Evolutionary conservation across 108 stramenopile species (phyloP).

Genomic region (Pseudonitzschia multistriata): DNA sequence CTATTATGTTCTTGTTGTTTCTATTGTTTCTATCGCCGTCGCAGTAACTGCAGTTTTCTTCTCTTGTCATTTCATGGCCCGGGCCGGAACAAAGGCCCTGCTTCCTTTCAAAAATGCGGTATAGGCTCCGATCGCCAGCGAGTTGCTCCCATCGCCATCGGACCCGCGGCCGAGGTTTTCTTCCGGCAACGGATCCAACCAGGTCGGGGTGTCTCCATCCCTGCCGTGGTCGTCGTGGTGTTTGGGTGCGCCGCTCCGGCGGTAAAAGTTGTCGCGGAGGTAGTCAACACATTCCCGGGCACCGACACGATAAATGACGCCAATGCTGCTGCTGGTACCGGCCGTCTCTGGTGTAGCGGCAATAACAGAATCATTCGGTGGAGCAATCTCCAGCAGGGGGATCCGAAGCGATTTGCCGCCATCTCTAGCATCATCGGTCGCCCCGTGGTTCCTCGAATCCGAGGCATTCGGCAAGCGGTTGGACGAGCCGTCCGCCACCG

Average conservation of each 20-base stretch:
- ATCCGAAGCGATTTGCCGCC: not conserved
- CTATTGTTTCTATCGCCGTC: not conserved
- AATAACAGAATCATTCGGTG: not conserved
- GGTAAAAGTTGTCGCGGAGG: not conserved
- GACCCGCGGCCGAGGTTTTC: not conserved
- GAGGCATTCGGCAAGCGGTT: not conserved
- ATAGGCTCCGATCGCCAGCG: conserved; percentile 14
- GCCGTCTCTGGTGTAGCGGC: not conserved
- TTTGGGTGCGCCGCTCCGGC: no score
- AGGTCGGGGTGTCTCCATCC: not conserved
- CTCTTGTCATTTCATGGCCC: conserved; percentile 10
- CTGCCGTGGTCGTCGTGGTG: no score
- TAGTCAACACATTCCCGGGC: conserved; percentile 12
- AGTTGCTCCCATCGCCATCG: not conserved
- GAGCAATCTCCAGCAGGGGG: not conserved
- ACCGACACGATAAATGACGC: not conserved
- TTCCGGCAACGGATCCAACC: conserved; percentile 18
- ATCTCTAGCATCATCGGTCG: not conserved
- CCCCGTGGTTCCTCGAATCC: not conserved
- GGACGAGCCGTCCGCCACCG: conserved; percentile 12
- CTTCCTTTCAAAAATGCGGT: conserved; percentile 23
- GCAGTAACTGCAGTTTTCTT: no score
- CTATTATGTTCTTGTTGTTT: not conserved
- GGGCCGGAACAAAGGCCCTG: conserved; percentile 20
- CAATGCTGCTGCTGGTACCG: not conserved